A percentile compares a stretch with the other conserved stretches of the same genome.
These are phyloP conservation scores for Stachybotrys chartarum DNA, from an alignment of 2,329 filamentous ascomycete genomes.

Conservation along the genomic window DNA sequence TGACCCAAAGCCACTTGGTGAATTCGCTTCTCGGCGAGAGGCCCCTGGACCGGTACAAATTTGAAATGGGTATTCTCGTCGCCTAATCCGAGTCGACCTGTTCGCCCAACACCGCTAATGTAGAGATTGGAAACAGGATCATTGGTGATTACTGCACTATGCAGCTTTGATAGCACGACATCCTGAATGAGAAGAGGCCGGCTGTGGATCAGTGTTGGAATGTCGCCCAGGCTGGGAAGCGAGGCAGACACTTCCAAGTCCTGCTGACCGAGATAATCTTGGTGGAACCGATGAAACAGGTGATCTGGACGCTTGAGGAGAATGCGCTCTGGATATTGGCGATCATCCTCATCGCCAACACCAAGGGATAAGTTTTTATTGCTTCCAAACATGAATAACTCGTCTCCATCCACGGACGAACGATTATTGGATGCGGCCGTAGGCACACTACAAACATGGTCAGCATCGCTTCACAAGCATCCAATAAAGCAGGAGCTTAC, in stretches of 20 bases:
- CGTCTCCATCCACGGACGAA: conserved; percentile 52
- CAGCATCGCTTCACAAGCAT: conserved; percentile 1
- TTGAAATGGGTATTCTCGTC: conserved; percentile 85
- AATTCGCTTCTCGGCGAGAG: conserved; percentile 67
- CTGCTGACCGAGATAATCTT: conserved; percentile 52
- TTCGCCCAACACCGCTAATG: conserved; percentile 84
- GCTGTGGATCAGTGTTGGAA: conserved; percentile 67
- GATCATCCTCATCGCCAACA: conserved; percentile 90
- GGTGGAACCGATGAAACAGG: conserved; percentile 65
- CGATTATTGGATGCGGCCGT: conserved; percentile 10
- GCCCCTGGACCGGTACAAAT: conserved; percentile 75
- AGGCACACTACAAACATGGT: conserved; percentile 10
- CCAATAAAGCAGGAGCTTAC: background rate
- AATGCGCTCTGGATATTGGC: conserved; percentile 86
- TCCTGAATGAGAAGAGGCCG: conserved; percentile 72
- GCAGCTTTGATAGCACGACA: conserved; percentile 81
- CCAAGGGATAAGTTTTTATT: conserved; percentile 93
- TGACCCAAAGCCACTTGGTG: conserved; percentile 77
- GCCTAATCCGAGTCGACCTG: conserved; percentile 81
- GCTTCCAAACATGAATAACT: conserved; percentile 89
- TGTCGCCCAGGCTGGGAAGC: conserved; percentile 34
- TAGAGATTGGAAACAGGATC: conserved; percentile 89
- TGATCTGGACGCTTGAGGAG: conserved; percentile 68
- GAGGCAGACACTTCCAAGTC: conserved; percentile 21
- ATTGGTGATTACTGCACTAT: conserved; percentile 79